Evolutionary conservation across 306 rosid species (phyloP), one percentile per base, ranked within the genome.

Genomic region (Ormosia emarginata): DNA sequence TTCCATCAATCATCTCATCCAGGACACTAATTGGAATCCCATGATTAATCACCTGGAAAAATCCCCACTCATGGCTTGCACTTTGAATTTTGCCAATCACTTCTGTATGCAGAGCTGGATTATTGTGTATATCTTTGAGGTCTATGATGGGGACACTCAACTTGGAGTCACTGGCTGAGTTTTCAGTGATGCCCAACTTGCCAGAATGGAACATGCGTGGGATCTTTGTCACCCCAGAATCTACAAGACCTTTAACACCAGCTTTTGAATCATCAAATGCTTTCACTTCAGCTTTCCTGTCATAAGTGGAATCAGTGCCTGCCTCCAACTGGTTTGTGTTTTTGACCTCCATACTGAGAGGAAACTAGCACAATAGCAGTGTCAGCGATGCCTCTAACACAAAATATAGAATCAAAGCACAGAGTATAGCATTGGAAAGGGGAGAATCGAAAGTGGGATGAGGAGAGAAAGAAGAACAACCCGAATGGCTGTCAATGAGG

Each of bases 31-130:
- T n/a, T 0, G 83, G 74, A 64, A 90, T 82, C 15, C 86, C 93
- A 59, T 88, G 89, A 71, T 88, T 86, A 32, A 86, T 79, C 2
- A 90, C 68, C 49, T 86, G 90, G 24, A 90, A 90, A 67, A 90
- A 86, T 2, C 93, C 91, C 82, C 86, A 90, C 1, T 69, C 84
- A 2, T 77, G 40, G 6, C 83, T 61, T 2, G 86, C 84, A 36
- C 63, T n/a, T 32, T 24, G 17, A 68, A 83, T 39, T 83, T 80
- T 50, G 7, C 46, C 59, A 18, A 82, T 12, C 3, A 74, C 17
- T 30, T 78, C 29, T 5, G 0, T 1, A 0, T 67, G 81, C 4
- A 6, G 12, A 37, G 2, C 8, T 3, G 59, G 8, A 8, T 81
- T 18, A 2, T 32, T 18, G n/a, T 78, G 47, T 0, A 85, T 59